Percentiles rank a stretch among this genome's conserved stretches.
These are phyloP conservation scores for Exophiala bonariae DNA, from an alignment of 2,329 filamentous ascomycete species.

Conservation along the genomic window DNA sequence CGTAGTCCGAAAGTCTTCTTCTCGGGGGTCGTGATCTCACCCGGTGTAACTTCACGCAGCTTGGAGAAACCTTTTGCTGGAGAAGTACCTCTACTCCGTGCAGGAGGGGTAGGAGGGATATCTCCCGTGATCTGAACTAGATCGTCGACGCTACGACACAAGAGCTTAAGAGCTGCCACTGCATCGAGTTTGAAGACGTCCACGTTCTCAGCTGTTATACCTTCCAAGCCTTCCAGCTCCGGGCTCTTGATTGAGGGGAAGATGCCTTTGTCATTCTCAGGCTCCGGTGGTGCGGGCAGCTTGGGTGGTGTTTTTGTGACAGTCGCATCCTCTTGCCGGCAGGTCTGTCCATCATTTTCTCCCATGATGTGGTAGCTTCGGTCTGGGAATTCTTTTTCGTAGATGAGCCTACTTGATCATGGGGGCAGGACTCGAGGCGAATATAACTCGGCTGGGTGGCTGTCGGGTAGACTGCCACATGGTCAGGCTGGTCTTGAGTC, in stretches of 20 bases:
- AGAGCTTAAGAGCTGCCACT: conserved; percentile 72
- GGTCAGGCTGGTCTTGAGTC: conserved; percentile 15
- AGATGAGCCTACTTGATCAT: conserved; percentile 19
- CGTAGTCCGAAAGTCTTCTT: conserved; percentile 27
- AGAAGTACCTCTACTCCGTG: conserved; percentile 22
- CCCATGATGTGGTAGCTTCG: conserved; percentile 14
- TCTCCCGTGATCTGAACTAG: conserved; percentile 55
- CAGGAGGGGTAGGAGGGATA: conserved; percentile 72
- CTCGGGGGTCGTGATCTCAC: conserved; percentile 24
- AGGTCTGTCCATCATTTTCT: conserved; percentile 6
- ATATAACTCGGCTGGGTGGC: conserved; percentile 7
- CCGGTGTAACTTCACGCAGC: conserved; percentile 15
- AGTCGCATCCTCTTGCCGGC: conserved; percentile 16
- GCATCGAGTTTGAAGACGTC: conserved; percentile 74
- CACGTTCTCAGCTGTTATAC: conserved; percentile 39
- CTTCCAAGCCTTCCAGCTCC: conserved; percentile 35
- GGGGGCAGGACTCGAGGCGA: conserved; percentile 7
- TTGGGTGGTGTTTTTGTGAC: conserved; percentile 6
- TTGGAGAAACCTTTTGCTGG: conserved; percentile 14
- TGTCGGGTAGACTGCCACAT: conserved; percentile 19
- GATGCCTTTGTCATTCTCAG: conserved; percentile 28
- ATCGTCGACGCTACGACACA: conserved; percentile 68
- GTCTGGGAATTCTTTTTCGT: conserved; percentile 1
- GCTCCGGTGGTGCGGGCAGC: conserved; percentile 27
- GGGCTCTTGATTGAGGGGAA: conserved; percentile 31